These are phyloP conservation scores for Alternaria alternata DNA, from an alignment of 2,329 filamentous ascomycete species.

Conservation along the genomic window DNA sequence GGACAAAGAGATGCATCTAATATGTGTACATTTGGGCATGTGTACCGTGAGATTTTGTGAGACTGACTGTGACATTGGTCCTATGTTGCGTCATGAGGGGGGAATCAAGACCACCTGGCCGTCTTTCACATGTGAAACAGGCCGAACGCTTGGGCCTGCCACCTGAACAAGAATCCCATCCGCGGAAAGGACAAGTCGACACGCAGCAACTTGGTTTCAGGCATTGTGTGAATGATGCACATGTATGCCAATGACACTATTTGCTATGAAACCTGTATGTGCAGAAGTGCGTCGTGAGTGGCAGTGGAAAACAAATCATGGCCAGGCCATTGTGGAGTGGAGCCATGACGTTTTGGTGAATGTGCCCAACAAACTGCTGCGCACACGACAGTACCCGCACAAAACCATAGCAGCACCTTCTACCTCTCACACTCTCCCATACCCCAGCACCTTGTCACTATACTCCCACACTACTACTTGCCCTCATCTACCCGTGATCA, in stretches of 20 bases:
- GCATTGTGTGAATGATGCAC: not conserved
- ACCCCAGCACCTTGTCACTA: conserved; percentile 4
- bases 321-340: conserved; percentile 10
- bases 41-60: not conserved
- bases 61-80: not conserved
- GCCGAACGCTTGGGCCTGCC: conserved; percentile 5
- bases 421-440: conserved; percentile 2
- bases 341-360: conserved; percentile 20
- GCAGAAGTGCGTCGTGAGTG: conserved; percentile 11
- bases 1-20: not conserved
- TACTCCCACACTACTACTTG: not conserved
- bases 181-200: not conserved
- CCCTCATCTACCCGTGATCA: conserved; percentile 2
- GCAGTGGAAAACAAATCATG: conserved; percentile 17
- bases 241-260: conserved; percentile 23
- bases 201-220: conserved; percentile 4
- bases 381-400: conserved; percentile 27
- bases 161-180: conserved; percentile 1
- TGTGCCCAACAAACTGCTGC: conserved; percentile 18
- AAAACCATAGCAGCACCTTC: conserved; percentile 13
- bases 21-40: not conserved
- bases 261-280: conserved; percentile 22
- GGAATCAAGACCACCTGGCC: conserved; percentile 6
- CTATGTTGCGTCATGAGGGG: conserved; percentile 21
- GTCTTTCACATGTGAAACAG: conserved; percentile 28